Percentiles rank a stretch among this genome's conserved stretches.
Evolutionary conservation across 179 eudicot species (phyloP).

Genomic region (Actinidia chinensis): DNA sequence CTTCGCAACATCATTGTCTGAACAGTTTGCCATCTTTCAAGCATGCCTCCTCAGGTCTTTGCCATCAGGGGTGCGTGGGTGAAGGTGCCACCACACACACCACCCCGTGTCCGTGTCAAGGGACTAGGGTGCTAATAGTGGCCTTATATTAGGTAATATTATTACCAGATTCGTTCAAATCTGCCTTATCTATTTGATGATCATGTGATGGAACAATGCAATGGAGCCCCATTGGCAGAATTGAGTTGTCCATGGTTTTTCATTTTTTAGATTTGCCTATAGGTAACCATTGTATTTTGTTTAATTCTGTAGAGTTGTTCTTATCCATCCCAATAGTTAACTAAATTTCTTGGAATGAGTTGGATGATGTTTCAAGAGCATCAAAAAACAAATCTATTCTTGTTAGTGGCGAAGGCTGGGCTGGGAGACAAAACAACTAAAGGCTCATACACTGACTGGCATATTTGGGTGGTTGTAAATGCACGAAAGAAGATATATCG

Average conservation of each 20-base stretch:
- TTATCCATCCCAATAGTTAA: not conserved
- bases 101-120: no score
- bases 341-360: conserved; percentile 25
- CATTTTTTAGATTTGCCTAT: conserved; percentile 95
- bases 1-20: no score
- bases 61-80: no score
- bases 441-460: conserved; percentile 97
- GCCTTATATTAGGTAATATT: conserved; percentile 88
- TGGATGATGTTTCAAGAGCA: conserved; percentile 93
- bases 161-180: conserved; percentile 98
- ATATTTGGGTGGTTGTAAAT: conserved; percentile 88
- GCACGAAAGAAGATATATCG: conserved; percentile 96
- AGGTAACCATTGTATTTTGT: conserved; percentile 42
- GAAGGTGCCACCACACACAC: no score
- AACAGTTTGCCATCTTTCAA: no score
- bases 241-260: conserved; percentile 97
- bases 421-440: conserved; percentile 99
- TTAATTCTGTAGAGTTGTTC: not conserved
- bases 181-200: conserved; percentile 82
- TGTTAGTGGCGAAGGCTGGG: conserved; percentile 99
- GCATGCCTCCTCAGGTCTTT: no score
- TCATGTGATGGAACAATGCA: conserved; percentile 99
- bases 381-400: conserved; percentile 95
- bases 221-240: conserved; percentile 94
- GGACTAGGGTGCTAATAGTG: no score